Conservation (phyloP, 2,329 filamentous ascomycete genomes). For the Cladosporium sp. region DNA sequence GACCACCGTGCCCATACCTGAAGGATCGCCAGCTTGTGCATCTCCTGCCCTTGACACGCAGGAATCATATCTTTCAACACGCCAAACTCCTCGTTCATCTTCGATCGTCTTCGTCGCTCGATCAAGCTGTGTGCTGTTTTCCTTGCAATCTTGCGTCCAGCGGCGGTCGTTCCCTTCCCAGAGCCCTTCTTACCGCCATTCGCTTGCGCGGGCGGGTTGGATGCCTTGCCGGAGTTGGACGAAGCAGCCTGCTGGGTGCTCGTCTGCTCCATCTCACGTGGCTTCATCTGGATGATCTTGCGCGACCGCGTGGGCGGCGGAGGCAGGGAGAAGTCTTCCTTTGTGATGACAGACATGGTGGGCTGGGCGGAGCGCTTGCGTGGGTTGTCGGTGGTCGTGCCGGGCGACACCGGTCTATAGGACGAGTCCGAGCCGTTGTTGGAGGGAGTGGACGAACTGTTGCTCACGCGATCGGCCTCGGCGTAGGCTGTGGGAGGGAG, state of each 20-base stretch:
- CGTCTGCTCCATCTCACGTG: constrained; percentile 37
- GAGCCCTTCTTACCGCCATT: constrained; percentile 64
- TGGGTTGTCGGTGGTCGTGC: constrained; percentile 28
- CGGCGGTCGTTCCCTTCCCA: constrained; percentile 63
- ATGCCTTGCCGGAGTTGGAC: constrained; percentile 16
- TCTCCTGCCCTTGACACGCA: constrained; percentile 84
- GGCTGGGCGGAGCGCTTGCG: constrained; percentile 15
- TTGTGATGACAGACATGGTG: constrained; percentile 31
- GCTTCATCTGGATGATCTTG: constrained; percentile 99
- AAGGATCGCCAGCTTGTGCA: constrained; percentile 95
- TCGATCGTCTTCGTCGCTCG: constrained; percentile 79
- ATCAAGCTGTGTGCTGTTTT: constrained; percentile 97
- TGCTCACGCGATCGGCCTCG: constrained; percentile 39
- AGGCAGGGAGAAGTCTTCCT: constrained; percentile 70
- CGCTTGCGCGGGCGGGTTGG: constrained; percentile 10
- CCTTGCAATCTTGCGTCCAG: constrained; percentile 87
- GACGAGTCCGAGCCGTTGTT: constrained; percentile 47
- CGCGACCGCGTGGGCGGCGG: constrained; percentile 86
- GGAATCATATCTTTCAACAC: constrained; percentile 93
- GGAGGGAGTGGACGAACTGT: constrained; percentile 42
- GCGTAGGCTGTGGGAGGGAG: constrained; percentile 68
- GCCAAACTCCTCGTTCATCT: constrained; percentile 98
- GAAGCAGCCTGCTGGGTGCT: constrained; percentile 5
- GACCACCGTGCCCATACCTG: constrained; percentile 54
- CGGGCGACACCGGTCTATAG: constrained; percentile 41